Percentiles rank a stretch among this genome's conserved stretches.
Evolutionary conservation across 2,329 filamentous ascomycete species (phyloP).

Genomic region (Colletotrichum sp.): DNA sequence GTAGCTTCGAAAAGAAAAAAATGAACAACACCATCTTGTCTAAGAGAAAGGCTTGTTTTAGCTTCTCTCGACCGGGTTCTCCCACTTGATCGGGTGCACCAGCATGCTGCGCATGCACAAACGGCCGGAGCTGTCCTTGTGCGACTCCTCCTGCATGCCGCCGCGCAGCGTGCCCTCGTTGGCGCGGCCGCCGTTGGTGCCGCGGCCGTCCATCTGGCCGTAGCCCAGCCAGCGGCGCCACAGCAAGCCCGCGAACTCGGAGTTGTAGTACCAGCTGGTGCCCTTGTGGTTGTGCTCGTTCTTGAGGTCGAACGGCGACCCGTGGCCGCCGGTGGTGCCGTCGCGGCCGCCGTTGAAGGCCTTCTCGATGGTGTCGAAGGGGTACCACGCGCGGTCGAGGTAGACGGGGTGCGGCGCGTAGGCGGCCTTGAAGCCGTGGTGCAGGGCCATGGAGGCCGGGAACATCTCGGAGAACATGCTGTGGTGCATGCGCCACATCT

Average conservation of each 20-base stretch:
- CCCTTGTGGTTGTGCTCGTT: slow-evolving; percentile 86
- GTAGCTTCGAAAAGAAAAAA: not conserved
- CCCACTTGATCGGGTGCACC: slow-evolving; percentile 80
- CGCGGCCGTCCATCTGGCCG: slow-evolving; percentile 56
- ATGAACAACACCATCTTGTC: not conserved
- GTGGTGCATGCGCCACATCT: slow-evolving; percentile 70
- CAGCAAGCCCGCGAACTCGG: slow-evolving; percentile 76
- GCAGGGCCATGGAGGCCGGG: slow-evolving; percentile 71
- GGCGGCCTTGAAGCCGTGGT: slow-evolving; percentile 79
- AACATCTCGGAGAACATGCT: slow-evolving; percentile 85
- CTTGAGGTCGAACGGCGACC: slow-evolving; percentile 69
- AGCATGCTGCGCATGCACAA: slow-evolving; percentile 83
- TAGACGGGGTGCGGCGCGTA: slow-evolving; percentile 85
- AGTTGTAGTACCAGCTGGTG: slow-evolving; percentile 85
- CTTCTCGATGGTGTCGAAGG: slow-evolving; percentile 69
- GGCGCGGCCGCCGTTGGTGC: slow-evolving; percentile 52
- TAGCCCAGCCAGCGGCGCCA: slow-evolving; percentile 80
- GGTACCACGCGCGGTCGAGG: slow-evolving; percentile 77
- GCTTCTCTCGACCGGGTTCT: slow-evolving; percentile 52
- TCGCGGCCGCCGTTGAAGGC: slow-evolving; percentile 81
- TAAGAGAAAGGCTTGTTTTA: not conserved
- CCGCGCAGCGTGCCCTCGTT: slow-evolving; percentile 53
- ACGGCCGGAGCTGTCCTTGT: slow-evolving; percentile 57
- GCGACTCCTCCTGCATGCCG: slow-evolving; percentile 56
- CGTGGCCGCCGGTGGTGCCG: slow-evolving; percentile 66